Conservation (phyloP, 139 green algal species). For the Gonium pectorale region DNA sequence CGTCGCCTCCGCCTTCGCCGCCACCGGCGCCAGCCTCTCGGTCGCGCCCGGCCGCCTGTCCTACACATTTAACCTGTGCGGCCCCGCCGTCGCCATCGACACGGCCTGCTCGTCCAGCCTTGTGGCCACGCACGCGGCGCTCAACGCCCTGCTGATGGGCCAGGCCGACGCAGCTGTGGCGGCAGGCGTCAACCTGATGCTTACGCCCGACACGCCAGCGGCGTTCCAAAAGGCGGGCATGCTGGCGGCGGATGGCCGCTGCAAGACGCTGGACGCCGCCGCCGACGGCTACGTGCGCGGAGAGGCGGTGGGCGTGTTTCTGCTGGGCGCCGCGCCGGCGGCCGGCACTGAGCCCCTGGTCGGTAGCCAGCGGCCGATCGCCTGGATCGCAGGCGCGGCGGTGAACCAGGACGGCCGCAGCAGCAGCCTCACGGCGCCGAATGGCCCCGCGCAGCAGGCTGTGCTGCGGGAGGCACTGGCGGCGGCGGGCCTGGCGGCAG, state of each 20-base stretch:
- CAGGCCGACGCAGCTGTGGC: slow-evolving; percentile 57
- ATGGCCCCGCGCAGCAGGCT: slow-evolving; percentile 86
- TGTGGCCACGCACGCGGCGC: slow-evolving; percentile 71
- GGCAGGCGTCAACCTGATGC: slow-evolving; percentile 80
- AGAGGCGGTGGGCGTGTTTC: slow-evolving; percentile 61
- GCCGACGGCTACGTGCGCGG: slow-evolving; percentile 86
- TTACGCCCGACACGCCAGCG: slow-evolving; percentile 72
- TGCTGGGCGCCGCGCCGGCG: not conserved
- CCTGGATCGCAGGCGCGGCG: slow-evolving; percentile 47
- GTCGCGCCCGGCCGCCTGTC: slow-evolving; percentile 80
- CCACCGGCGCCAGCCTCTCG: slow-evolving; percentile 74
- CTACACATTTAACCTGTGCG: slow-evolving; percentile 79
- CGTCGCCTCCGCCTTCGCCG: slow-evolving; percentile 46
- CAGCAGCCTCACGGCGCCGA: slow-evolving; percentile 88
- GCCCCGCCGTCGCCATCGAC: slow-evolving; percentile 79
- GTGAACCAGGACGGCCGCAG: slow-evolving; percentile 90
- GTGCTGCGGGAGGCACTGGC: slow-evolving; percentile 74
- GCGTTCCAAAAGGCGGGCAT: slow-evolving; percentile 72
- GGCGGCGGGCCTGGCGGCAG: slow-evolving; percentile 39
- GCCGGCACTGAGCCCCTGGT: not conserved
- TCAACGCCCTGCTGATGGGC: slow-evolving; percentile 48
- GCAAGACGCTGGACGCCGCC: slow-evolving; percentile 87
- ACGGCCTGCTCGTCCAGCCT: slow-evolving; percentile 73
- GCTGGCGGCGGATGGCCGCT: slow-evolving; percentile 83
- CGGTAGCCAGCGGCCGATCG: not conserved